phyloP scores from a whole-genome alignment of 164 flowering plant genomes.

The Umbellularia californica region DNA sequence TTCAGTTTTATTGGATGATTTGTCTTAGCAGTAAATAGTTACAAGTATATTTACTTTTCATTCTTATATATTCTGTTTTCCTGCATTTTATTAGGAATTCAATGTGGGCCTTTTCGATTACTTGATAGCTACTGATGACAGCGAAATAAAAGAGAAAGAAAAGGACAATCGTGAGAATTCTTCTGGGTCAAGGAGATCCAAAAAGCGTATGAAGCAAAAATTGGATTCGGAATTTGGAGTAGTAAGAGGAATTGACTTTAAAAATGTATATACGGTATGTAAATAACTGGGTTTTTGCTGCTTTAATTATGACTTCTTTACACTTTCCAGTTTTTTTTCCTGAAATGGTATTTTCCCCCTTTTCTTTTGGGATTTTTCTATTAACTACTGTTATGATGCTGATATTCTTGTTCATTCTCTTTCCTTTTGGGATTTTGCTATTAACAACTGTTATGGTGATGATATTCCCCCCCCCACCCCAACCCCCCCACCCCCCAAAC shows the following conservation, averaged over 20 bases:
- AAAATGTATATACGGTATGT: slow-evolving; percentile 86
- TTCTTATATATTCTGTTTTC: background rate
- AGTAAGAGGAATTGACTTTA: slow-evolving; percentile 95
- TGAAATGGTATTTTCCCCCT: too few species aligned
- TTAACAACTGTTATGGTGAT: too few species aligned
- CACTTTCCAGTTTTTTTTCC: too few species aligned
- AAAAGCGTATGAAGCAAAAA: slow-evolving; percentile 45
- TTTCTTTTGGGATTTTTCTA: too few species aligned
- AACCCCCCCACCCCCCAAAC: too few species aligned
- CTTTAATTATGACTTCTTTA: too few species aligned
- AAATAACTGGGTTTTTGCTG: background rate
- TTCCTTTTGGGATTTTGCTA: too few species aligned
- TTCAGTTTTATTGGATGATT: background rate
- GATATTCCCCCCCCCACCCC: too few species aligned
- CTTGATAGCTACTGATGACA: slow-evolving; percentile 83
- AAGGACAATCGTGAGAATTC: slow-evolving; percentile 30
- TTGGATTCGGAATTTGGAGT: slow-evolving; percentile 91
- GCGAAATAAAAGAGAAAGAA: slow-evolving; percentile 48
- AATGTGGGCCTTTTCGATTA: slow-evolving; percentile 96
- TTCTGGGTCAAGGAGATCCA: slow-evolving; percentile 44
- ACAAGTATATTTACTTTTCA: background rate
- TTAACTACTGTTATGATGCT: too few species aligned
- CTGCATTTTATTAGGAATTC: slow-evolving; percentile 57
- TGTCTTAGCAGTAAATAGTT: background rate
- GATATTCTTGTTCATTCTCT: too few species aligned